These are phyloP conservation scores for Talaromyces funiculosus DNA, from an alignment of 2,329 filamentous ascomycete genomes.

Conservation along the genomic window DNA sequence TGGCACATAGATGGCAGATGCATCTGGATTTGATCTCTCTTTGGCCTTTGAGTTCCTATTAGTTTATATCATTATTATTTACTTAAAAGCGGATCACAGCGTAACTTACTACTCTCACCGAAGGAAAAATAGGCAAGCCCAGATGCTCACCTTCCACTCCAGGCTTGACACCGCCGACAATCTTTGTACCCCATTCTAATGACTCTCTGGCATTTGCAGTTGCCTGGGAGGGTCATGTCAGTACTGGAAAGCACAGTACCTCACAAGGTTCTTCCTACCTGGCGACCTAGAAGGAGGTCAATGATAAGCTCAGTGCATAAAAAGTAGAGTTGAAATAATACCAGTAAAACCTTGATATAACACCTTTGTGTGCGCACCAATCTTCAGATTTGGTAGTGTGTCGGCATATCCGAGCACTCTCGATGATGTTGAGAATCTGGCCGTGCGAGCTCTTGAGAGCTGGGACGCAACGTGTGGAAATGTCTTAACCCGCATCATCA, in stretches of 20 bases:
- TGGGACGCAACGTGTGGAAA: constrained; percentile 17
- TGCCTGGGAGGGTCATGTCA: constrained; percentile 44
- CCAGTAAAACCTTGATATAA: constrained; percentile 69
- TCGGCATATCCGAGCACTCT: constrained; percentile 46
- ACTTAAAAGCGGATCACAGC: not conserved
- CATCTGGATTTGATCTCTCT: constrained; percentile 65
- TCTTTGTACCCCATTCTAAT: constrained; percentile 70
- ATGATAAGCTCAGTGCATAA: not conserved
- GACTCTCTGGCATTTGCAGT: constrained; percentile 73
- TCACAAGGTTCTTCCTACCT: constrained; percentile 21
- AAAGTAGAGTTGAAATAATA: constrained; percentile 15
- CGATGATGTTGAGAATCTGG: constrained; percentile 29
- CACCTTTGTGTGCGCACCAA: constrained; percentile 60
- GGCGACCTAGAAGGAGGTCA: constrained; percentile 25
- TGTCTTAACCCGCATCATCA: not conserved
- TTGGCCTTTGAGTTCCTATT: constrained; percentile 49
- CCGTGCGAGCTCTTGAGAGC: constrained; percentile 14
- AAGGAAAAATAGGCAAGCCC: constrained; percentile 65
- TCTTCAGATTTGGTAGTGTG: constrained; percentile 61
- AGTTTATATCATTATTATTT: not conserved
- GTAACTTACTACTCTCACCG: constrained; percentile 51
- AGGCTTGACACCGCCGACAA: constrained; percentile 72
- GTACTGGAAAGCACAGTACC: not conserved
- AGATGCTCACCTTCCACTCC: constrained; percentile 66
- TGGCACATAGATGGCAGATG: constrained; percentile 73